phyloP scores from a whole-genome alignment of 306 rosid genomes.

The Ammopiptanthus mongolicus region DNA sequence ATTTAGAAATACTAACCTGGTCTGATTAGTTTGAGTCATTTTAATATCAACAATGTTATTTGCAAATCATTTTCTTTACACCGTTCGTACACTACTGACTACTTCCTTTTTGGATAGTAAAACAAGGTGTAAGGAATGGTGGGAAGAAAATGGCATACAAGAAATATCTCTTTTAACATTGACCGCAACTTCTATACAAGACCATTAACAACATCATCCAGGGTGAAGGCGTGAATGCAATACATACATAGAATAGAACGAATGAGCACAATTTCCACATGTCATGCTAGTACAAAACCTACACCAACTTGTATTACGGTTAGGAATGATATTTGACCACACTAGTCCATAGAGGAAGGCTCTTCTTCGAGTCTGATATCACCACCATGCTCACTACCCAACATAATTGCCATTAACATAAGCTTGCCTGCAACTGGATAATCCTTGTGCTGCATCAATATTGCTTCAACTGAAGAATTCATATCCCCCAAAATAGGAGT shows the following conservation, averaged over 20 bases:
- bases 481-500: constrained; percentile 34
- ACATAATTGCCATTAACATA: constrained; percentile 83
- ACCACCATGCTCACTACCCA: constrained; percentile 53
- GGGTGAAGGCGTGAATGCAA: neutral
- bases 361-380: constrained; percentile 43
- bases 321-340: neutral
- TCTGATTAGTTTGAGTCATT: too few species aligned
- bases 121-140: neutral
- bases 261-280: neutral
- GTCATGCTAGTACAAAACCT: constrained; percentile 4
- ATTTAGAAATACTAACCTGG: too few species aligned
- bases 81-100: too few species aligned
- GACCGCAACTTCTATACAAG: neutral
- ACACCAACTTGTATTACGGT: neutral
- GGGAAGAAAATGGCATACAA: neutral
- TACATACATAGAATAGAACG: neutral
- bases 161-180: constrained; percentile 1
- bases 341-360: constrained; percentile 58
- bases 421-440: constrained; percentile 85
- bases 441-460: constrained; percentile 86
- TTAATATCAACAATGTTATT: neutral
- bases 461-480: constrained; percentile 61
- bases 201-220: constrained; percentile 2
- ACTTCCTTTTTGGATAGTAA: too few species aligned
- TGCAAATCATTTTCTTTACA: too few species aligned